phyloP scores from a whole-genome alignment of 805 yeast genomes.

The Metahyphopichia silvanorum region DNA sequence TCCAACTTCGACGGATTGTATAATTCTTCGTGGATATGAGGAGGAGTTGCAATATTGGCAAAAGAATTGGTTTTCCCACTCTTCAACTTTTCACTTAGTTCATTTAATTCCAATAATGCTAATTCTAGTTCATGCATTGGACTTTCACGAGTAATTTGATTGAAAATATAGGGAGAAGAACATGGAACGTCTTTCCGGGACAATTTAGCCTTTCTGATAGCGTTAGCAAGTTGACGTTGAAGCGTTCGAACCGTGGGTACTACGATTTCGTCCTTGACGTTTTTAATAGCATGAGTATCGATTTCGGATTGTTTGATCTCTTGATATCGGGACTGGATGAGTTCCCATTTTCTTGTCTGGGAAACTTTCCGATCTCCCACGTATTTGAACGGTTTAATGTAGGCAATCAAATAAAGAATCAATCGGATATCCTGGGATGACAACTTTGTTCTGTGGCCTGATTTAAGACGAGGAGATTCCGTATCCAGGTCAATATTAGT shows the following conservation, averaged over 20 bases:
- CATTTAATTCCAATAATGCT: slow-evolving; percentile 24
- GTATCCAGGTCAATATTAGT: too few species aligned
- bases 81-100: slow-evolving; percentile 29
- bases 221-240: slow-evolving; percentile 32
- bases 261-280: slow-evolving; percentile 7
- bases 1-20: neutral
- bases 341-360: slow-evolving; percentile 35
- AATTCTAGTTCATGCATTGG: slow-evolving; percentile 24
- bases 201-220: slow-evolving; percentile 24
- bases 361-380: slow-evolving; percentile 29
- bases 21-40: neutral
- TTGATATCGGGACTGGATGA: slow-evolving; percentile 24
- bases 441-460: slow-evolving; percentile 21
- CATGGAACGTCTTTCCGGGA: slow-evolving; percentile 5
- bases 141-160: slow-evolving; percentile 13
- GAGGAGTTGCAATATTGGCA: neutral
- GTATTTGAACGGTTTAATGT: slow-evolving; percentile 34
- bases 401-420: slow-evolving; percentile 25
- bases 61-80: slow-evolving; percentile 16
- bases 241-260: slow-evolving; percentile 36
- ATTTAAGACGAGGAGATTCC: neutral
- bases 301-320: slow-evolving; percentile 9
- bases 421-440: slow-evolving; percentile 24
- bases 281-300: neutral
- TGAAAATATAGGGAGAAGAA: slow-evolving; percentile 7